Conservation (phyloP, 2,329 filamentous ascomycete species). For the Cladosporium sp. region DNA sequence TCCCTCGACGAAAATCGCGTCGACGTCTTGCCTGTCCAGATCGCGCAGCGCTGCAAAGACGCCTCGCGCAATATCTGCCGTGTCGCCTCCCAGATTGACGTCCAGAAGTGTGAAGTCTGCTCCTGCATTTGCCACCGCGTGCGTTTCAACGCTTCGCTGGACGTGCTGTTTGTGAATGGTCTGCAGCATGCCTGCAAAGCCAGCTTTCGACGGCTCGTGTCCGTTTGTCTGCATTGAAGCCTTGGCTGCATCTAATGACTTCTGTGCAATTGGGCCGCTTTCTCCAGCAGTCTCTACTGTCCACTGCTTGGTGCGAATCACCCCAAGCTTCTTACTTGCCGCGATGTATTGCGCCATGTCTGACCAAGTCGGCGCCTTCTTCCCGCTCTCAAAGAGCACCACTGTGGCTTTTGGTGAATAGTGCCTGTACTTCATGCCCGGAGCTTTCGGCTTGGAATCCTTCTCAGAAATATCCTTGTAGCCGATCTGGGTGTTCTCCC, state of each 20-base stretch:
- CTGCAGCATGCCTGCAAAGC: slow-evolving; percentile 32
- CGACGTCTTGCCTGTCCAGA: slow-evolving; percentile 75
- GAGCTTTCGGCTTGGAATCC: slow-evolving; percentile 72
- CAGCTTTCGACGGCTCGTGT: slow-evolving; percentile 20
- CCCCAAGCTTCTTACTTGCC: slow-evolving; percentile 36
- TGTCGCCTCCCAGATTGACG: slow-evolving; percentile 69
- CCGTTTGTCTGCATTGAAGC: slow-evolving; percentile 25
- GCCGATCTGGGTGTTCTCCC: slow-evolving; percentile 73
- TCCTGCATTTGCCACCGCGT: not conserved
- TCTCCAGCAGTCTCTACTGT: slow-evolving; percentile 18
- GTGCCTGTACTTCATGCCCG: slow-evolving; percentile 99
- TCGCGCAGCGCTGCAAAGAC: slow-evolving; percentile 85
- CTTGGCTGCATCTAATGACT: not conserved
- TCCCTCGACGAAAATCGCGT: slow-evolving; percentile 88
- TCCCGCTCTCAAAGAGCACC: slow-evolving; percentile 61
- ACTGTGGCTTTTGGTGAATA: slow-evolving; percentile 91
- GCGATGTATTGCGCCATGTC: slow-evolving; percentile 35
- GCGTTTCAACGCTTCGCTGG: slow-evolving; percentile 5
- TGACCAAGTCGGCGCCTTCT: slow-evolving; percentile 31
- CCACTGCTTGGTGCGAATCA: slow-evolving; percentile 43
- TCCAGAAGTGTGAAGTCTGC: slow-evolving; percentile 57
- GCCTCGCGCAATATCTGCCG: slow-evolving; percentile 75
- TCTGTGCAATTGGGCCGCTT: slow-evolving; percentile 1
- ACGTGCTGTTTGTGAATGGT: slow-evolving; percentile 17
- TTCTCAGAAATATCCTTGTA: slow-evolving; percentile 75